These are phyloP conservation scores for Thalassiosira hispida DNA, from an alignment of 352 stramenopile genomes.

Conservation along the genomic window DNA sequence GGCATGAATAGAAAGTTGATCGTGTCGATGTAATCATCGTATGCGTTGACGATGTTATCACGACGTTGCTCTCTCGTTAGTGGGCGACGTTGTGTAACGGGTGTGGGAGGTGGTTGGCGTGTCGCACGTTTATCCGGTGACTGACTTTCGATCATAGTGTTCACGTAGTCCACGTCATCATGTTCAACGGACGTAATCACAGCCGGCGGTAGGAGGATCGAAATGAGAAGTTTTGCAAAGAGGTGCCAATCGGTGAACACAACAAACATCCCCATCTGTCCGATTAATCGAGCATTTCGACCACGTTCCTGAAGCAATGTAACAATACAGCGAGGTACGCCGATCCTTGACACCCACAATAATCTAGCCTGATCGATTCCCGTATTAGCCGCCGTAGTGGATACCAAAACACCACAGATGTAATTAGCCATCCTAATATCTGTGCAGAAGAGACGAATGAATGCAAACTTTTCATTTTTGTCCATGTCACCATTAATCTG, in stretches of 20 bases:
- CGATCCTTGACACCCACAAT: not conserved
- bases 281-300: not conserved
- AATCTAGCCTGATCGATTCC: conserved; percentile 6
- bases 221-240: not conserved
- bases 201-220: not conserved
- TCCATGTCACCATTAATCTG: conserved; percentile 17
- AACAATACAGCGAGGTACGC: not conserved
- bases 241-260: not conserved
- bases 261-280: not conserved
- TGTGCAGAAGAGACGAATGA: not conserved
- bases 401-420: not conserved
- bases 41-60: not conserved
- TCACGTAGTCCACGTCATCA: not conserved
- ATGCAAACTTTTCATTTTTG: conserved; percentile 21
- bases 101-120: not conserved
- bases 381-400: conserved; percentile 8
- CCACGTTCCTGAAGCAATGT: conserved; percentile 2
- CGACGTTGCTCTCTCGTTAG: not conserved
- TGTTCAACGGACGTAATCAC: not conserved
- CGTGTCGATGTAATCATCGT: not conserved
- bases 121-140: not conserved
- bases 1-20: not conserved
- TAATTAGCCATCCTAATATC: not conserved
- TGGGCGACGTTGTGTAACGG: not conserved
- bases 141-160: not conserved